Percentiles rank a stretch among this genome's conserved stretches.
phyloP scores from a whole-genome alignment of 2,329 filamentous ascomycete genomes.

The Ophiocordyceps polyrhachis-furcata region DNA sequence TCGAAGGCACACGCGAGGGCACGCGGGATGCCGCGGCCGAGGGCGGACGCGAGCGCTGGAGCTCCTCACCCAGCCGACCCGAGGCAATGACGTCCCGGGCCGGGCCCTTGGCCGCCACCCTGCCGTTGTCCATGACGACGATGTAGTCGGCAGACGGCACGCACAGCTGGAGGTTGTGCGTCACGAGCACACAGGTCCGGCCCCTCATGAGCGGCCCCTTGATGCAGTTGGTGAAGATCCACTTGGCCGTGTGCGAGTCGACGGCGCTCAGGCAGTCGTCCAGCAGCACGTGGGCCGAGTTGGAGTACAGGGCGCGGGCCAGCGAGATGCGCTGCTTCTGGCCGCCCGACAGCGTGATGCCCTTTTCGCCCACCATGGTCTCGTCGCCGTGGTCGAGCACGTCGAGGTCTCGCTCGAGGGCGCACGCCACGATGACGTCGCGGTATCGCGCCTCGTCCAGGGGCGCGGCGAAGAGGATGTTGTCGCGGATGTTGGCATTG shows the following conservation, averaged over 20 bases:
- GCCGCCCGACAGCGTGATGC: conserved; percentile 86
- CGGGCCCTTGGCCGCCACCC: conserved; percentile 56
- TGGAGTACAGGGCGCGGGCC: conserved; percentile 92
- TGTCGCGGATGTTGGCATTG: conserved; percentile 88
- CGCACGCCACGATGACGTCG: conserved; percentile 78
- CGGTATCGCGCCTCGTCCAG: conserved; percentile 70
- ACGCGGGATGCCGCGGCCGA: conserved; percentile 55
- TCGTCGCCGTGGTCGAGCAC: conserved; percentile 86
- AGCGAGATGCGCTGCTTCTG: conserved; percentile 96
- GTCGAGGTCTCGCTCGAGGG: conserved; percentile 74
- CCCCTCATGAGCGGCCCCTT: conserved; percentile 73
- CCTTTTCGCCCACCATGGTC: conserved; percentile 90
- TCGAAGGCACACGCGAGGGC: conserved; percentile 62
- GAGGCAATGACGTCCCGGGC: conserved; percentile 63
- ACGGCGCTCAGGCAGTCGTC: conserved; percentile 95
- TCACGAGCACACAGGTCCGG: conserved; percentile 86
- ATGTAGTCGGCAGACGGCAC: conserved; percentile 65
- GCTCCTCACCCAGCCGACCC: conserved; percentile 77
- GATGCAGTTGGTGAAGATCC: conserved; percentile 91
- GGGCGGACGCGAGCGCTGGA: conserved; percentile 50
- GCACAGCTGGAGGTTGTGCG: conserved; percentile 83
- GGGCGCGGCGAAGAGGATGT: conserved; percentile 76
- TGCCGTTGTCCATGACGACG: conserved; percentile 75
- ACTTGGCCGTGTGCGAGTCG: conserved; percentile 92
- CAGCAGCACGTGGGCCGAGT: conserved; percentile 73